Percentiles rank a stretch among this genome's conserved stretches.
These are phyloP conservation scores for Globisporangium okanoganense DNA, from an alignment of 352 stramenopile genomes.

Conservation along the genomic window DNA sequence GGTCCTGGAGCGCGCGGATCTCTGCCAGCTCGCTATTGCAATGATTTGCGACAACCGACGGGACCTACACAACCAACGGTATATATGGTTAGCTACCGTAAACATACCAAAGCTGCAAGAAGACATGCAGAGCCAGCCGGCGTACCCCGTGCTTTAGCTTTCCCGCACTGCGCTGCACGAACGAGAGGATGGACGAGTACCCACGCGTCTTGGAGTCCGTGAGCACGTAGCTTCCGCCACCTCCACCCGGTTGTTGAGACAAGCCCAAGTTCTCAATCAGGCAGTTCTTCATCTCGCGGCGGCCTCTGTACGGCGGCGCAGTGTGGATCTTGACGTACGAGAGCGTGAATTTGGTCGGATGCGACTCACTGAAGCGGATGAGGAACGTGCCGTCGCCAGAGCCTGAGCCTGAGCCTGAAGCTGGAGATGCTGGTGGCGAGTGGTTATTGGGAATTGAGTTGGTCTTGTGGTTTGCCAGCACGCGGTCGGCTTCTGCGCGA, in stretches of 20 bases:
- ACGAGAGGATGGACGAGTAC: constrained; percentile 61
- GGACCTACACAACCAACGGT: constrained; percentile 23
- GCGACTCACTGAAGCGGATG: constrained; percentile 75
- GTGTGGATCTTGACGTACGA: constrained; percentile 75
- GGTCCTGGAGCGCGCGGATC: constrained; percentile 37
- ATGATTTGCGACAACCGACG: constrained; percentile 41
- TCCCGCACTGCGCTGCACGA: constrained; percentile 53
- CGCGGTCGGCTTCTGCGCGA: constrained; percentile 39
- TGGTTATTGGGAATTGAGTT: too few relatives aligned
- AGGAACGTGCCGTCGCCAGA: constrained; percentile 63
- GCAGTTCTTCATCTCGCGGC: constrained; percentile 67
- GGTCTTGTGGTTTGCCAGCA: constrained; percentile 22
- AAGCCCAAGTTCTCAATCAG: constrained; percentile 57
- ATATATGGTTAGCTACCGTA: too few relatives aligned
- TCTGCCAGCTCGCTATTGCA: constrained; percentile 56
- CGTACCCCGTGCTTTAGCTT: constrained; percentile 62
- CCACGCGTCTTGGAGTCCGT: constrained; percentile 37
- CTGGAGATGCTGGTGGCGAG: neutral
- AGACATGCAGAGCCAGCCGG: too few relatives aligned
- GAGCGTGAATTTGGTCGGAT: constrained; percentile 71
- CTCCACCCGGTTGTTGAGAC: neutral
- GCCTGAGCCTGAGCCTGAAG: neutral
- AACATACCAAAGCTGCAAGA: too few relatives aligned
- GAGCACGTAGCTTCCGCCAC: constrained; percentile 39
- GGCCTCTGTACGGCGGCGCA: constrained; percentile 16